Conservation (phyloP, 2,329 filamentous ascomycete genomes). For the Coniosporium tulheliwenetii region DNA sequence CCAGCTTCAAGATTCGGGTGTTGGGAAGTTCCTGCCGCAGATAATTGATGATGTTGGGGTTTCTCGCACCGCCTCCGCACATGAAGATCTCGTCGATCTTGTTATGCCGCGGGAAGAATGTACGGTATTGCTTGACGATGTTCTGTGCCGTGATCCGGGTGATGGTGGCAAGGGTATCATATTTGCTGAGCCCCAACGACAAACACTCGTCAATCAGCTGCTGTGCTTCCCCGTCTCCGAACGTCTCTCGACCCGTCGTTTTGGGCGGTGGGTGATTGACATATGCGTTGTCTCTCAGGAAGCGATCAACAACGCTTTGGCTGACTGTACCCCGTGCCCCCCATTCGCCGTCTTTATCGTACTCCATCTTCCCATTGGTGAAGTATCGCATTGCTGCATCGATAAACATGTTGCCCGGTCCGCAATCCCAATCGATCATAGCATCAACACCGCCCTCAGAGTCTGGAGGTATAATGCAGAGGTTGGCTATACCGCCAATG, state of each 20-base stretch:
- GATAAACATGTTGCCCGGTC: slow-evolving; percentile 18
- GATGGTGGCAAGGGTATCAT: slow-evolving; percentile 11
- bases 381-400: slow-evolving; percentile 13
- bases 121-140: slow-evolving; percentile 7
- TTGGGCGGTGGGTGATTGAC: slow-evolving; percentile 3
- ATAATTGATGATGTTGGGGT: slow-evolving; percentile 13
- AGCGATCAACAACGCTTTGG: slow-evolving; percentile 12
- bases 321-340: slow-evolving; percentile 12
- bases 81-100: slow-evolving; percentile 12
- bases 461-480: slow-evolving; percentile 39
- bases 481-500: slow-evolving; percentile 45
- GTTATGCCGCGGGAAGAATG: slow-evolving; percentile 5
- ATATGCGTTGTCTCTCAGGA: no score
- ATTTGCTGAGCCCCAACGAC: slow-evolving; percentile 2
- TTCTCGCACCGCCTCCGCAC: slow-evolving; percentile 11
- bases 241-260: slow-evolving; percentile 9
- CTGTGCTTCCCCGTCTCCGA: slow-evolving; percentile 7
- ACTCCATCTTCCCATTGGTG: slow-evolving; percentile 14
- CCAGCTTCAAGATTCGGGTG: slow-evolving; percentile 4
- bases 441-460: slow-evolving; percentile 6
- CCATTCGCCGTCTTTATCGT: slow-evolving; percentile 15
- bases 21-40: slow-evolving; percentile 5
- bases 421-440: slow-evolving; percentile 14
- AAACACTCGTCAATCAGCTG: slow-evolving; percentile 7
- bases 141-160: slow-evolving; percentile 11